Evolutionary conservation across 2,329 filamentous ascomycete species (phyloP).

Genomic region (Neonectria punicea): DNA sequence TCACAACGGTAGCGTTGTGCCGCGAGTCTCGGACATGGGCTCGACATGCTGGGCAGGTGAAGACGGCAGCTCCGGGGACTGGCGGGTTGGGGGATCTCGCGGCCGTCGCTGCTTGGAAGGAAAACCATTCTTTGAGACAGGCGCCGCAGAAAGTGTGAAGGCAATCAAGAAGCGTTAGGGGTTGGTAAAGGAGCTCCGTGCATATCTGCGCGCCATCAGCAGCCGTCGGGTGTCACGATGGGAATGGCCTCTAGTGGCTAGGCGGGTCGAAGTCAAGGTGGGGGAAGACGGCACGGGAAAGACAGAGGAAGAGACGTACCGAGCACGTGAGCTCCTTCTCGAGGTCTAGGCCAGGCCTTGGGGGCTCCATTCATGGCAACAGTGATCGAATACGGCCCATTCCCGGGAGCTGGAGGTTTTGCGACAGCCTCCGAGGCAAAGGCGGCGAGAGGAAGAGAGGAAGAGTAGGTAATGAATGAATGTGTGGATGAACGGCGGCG

Average conservation of each 20-base stretch:
- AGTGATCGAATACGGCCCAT: conserved; percentile 28
- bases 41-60: conserved; percentile 94
- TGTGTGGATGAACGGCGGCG: conserved; percentile 19
- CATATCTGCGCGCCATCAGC: conserved; percentile 75
- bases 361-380: conserved; percentile 60
- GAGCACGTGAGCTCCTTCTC: conserved; percentile 97
- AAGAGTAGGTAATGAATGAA: conserved; percentile 22
- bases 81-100: conserved; percentile 62
- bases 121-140: conserved; percentile 96
- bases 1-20: conserved; percentile 91
- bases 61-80: conserved; percentile 62
- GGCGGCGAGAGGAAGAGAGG: conserved; percentile 19
- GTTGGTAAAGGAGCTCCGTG: conserved; percentile 92
- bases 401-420: conserved; percentile 15
- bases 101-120: conserved; percentile 75
- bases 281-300: background rate
- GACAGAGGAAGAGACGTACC: conserved; percentile 59
- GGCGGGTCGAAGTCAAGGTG: conserved; percentile 22
- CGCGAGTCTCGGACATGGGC: conserved; percentile 85
- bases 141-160: conserved; percentile 96
- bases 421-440: conserved; percentile 21
- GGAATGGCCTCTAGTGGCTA: conserved; percentile 15
- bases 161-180: conserved; percentile 90
- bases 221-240: conserved; percentile 13
- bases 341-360: conserved; percentile 71